These are phyloP conservation scores for Aegilops sharonensis DNA, from an alignment of 176 grass and related monocot genomes.

Conservation along the genomic window DNA sequence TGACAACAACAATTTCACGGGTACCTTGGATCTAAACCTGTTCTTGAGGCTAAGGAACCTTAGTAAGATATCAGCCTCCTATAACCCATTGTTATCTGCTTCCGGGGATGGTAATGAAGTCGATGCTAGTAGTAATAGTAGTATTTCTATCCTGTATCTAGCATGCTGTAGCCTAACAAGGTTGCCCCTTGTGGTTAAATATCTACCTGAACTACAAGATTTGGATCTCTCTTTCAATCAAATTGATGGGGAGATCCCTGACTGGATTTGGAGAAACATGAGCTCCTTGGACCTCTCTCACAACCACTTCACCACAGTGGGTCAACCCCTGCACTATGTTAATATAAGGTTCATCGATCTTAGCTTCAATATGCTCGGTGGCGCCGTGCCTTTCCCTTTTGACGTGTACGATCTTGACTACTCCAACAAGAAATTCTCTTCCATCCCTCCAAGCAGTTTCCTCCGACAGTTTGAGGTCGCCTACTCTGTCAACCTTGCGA, in stretches of 20 bases:
- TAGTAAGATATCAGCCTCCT: background rate
- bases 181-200: background rate
- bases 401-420: rapidly evolving
- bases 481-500: background rate
- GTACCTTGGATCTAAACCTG: slow-evolving; percentile 18
- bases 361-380: background rate
- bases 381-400: background rate
- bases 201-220: background rate
- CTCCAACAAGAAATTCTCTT: slow-evolving; percentile 14
- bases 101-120: slow-evolving; percentile 19
- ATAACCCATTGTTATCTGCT: slow-evolving; percentile 7
- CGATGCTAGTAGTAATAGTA: background rate
- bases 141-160: background rate
- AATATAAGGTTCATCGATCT: background rate
- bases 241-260: slow-evolving; percentile 35
- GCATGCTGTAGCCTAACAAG: background rate
- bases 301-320: slow-evolving; percentile 39
- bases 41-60: slow-evolving; percentile 33
- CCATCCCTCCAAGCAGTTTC: background rate
- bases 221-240: slow-evolving; percentile 56
- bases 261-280: slow-evolving; percentile 49
- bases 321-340: background rate
- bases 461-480: too few species aligned
- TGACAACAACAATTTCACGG: slow-evolving; percentile 18
- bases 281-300: background rate